phyloP scores from a whole-genome alignment of 257 asterid genomes.

The Solanum stenotomum region DNA sequence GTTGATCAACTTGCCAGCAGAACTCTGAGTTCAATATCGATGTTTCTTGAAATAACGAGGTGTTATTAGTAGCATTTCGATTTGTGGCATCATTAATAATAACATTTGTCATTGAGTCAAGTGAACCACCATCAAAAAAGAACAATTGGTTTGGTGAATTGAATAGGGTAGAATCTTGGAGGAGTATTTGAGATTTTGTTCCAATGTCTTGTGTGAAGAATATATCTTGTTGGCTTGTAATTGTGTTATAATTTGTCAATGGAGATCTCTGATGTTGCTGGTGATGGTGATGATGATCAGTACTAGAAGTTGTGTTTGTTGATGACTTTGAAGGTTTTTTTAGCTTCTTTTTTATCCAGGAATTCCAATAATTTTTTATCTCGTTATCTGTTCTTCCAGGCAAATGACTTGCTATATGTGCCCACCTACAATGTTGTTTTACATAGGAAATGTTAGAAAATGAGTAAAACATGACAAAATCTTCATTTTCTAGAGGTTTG shows the following conservation, averaged over 20 bases:
- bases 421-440: constrained; percentile 58
- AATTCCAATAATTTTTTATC: constrained; percentile 89
- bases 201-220: constrained; percentile 29
- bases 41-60: constrained; percentile 37
- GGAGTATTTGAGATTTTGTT: constrained; percentile 18
- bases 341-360: constrained; percentile 87
- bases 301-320: neutral
- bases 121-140: constrained; percentile 39
- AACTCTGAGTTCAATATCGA: constrained; percentile 11
- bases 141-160: constrained; percentile 36
- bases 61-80: constrained; percentile 3
- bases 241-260: constrained; percentile 7
- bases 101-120: constrained; percentile 8
- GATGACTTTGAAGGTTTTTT: constrained; percentile 36
- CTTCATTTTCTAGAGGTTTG: neutral
- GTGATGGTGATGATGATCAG: neutral
- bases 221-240: constrained; percentile 27
- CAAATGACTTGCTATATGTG: constrained; percentile 88
- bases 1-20: constrained; percentile 39
- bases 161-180: constrained; percentile 17
- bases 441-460: neutral
- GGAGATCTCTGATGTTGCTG: constrained; percentile 21
- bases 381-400: constrained; percentile 95
- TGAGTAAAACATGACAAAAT: neutral
- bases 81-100: neutral